A percentile compares a stretch with the other conserved stretches of the same genome.
phyloP scores from a whole-genome alignment of 1,139 yeast species.

The Candida neerlandica region DNA sequence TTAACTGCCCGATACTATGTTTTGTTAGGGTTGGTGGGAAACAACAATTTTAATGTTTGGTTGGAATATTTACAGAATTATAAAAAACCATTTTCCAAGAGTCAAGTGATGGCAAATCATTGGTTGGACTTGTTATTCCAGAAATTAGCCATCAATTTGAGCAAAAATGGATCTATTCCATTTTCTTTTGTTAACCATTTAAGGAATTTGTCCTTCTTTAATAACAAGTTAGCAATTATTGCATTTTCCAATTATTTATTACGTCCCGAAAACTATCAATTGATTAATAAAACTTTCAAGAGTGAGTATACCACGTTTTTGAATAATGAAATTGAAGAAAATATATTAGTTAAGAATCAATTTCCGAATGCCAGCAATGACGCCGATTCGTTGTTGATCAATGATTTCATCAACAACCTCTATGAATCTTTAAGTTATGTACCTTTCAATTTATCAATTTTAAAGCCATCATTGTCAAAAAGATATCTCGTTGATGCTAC shows the following conservation, averaged over 20 bases:
- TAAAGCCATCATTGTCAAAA: slow-evolving; percentile 34
- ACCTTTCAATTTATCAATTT: slow-evolving; percentile 23
- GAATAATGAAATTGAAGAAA: slow-evolving; percentile 25
- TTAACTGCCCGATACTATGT: slow-evolving; percentile 41
- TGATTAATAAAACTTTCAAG: slow-evolving; percentile 27
- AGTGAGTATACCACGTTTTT: slow-evolving; percentile 34
- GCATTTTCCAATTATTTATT: slow-evolving; percentile 34
- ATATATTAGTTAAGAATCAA: slow-evolving; percentile 20
- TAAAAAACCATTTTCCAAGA: slow-evolving; percentile 31
- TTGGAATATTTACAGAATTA: slow-evolving; percentile 31
- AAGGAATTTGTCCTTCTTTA: slow-evolving; percentile 25
- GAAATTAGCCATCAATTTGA: slow-evolving; percentile 27
- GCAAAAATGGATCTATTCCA: slow-evolving; percentile 24
- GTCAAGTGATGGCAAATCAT: slow-evolving; percentile 39
- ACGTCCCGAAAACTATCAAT: slow-evolving; percentile 25
- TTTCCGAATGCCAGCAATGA: slow-evolving; percentile 40
- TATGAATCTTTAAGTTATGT: slow-evolving; percentile 33
- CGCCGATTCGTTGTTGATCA: slow-evolving; percentile 17
- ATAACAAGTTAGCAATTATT: slow-evolving; percentile 30
- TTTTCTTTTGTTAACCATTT: slow-evolving; percentile 25
- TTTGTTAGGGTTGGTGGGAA: slow-evolving; percentile 31
- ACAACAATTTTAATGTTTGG: slow-evolving; percentile 29
- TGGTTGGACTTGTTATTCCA: slow-evolving; percentile 42
- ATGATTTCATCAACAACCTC: slow-evolving; percentile 36
- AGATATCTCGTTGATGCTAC: slow-evolving; percentile 34